Evolutionary conservation across 495 filamentous ascomycete species (phyloP).

Genomic region (Neurospora pannonica): DNA sequence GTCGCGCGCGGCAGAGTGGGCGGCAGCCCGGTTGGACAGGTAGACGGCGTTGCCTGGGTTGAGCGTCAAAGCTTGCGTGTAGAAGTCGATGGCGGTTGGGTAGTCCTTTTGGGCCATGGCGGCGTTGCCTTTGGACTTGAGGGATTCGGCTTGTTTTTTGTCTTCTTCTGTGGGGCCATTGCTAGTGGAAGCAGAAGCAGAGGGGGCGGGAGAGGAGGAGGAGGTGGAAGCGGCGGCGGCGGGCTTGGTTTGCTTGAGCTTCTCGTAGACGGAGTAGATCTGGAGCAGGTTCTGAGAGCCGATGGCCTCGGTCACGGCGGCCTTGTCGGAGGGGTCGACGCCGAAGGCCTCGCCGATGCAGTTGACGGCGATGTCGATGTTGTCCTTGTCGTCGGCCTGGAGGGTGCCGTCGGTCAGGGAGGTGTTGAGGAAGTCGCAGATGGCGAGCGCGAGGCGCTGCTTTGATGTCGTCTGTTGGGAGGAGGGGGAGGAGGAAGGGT

Average conservation of each 20-base stretch:
- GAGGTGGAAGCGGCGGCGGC: conserved; percentile 15
- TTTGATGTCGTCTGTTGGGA: conserved; percentile 53
- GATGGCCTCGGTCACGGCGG: conserved; percentile 65
- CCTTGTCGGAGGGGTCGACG: conserved; percentile 70
- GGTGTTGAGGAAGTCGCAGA: conserved; percentile 85
- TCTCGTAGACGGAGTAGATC: conserved; percentile 95
- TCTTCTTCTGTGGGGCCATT: conserved; percentile 39
- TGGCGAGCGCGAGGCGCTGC: conserved; percentile 92
- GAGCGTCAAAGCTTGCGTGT: conserved; percentile 73
- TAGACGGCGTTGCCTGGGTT: conserved; percentile 87
- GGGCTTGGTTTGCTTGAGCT: conserved; percentile 51
- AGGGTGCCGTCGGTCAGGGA: conserved; percentile 86
- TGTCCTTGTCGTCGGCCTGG: conserved; percentile 75
- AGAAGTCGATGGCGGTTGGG: conserved; percentile 64
- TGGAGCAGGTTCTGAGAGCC: conserved; percentile 74
- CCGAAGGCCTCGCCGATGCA: conserved; percentile 94
- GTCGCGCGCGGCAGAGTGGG: conserved; percentile 69
- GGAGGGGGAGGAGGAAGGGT: not conserved
- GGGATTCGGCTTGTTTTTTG: conserved; percentile 67
- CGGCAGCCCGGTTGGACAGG: conserved; percentile 93
- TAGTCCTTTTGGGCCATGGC: conserved; percentile 93
- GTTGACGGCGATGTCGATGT: conserved; percentile 81
- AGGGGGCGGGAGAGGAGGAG: conserved; percentile 12
- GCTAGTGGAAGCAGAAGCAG: not conserved
- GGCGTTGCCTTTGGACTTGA: conserved; percentile 88